A percentile compares a stretch with the other conserved stretches of the same genome.
phyloP scores from a whole-genome alignment of 2,329 filamentous ascomycete species.

The Sclerotinia subarctica region DNA sequence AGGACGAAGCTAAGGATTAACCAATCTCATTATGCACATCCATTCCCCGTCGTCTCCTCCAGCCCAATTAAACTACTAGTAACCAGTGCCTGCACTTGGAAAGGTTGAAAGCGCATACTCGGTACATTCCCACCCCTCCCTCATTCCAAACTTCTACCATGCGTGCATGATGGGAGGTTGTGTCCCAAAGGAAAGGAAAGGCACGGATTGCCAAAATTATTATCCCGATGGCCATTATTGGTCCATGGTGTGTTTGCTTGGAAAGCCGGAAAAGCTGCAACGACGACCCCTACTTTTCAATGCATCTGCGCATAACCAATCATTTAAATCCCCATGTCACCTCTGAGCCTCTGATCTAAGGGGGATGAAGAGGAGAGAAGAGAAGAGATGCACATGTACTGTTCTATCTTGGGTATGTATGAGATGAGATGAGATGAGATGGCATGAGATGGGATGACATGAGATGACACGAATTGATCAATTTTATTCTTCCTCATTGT shows the following conservation, averaged over 20 bases:
- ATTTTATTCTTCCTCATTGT: background rate
- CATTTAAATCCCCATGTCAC: too few relatives aligned
- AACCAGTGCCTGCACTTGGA: background rate
- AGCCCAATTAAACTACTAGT: background rate
- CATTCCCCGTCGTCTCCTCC: background rate
- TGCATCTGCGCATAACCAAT: background rate
- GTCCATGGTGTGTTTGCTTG: background rate
- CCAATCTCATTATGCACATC: background rate
- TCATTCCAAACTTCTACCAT: background rate
- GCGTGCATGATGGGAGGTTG: background rate
- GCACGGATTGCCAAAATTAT: background rate
- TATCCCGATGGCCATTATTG: background rate
- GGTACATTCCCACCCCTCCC: too few relatives aligned
- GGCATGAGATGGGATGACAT: too few relatives aligned
- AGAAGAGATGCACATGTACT: background rate
- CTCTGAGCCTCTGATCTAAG: background rate
- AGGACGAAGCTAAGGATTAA: too few relatives aligned
- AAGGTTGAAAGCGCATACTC: background rate
- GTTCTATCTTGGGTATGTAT: background rate
- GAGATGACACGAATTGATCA: too few relatives aligned
- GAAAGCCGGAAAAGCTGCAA: background rate
- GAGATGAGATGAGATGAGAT: too few relatives aligned
- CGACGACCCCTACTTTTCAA: background rate
- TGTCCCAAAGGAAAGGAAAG: background rate
- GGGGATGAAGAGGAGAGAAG: background rate